Base-by-base conservation (phyloP, 306 rosid species). In the Casuarina equisetifolia region DNA sequence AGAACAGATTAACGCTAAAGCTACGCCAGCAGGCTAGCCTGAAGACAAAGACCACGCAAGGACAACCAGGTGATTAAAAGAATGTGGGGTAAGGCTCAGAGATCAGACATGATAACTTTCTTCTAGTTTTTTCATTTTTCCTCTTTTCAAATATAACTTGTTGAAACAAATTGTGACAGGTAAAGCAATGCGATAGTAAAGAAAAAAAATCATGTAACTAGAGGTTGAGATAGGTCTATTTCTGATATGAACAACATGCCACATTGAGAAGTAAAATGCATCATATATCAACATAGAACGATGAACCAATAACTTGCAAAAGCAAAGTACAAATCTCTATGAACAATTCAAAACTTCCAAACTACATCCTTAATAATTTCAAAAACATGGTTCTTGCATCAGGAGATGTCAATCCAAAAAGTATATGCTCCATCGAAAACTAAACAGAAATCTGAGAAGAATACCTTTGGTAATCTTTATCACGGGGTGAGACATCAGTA, bases 391-490 rank as follows among this genome's bases (percentile, higher is more conserved):
- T 17, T 62, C n/a, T 38, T 35, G 69, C 69, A 13, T 62, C 7
- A 62, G 36, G 8, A 62, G 1, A 12, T 35, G 53, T 51, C 78
- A 72, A 79, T 35, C 40, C 67, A 49, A 62, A 44, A 63, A 76
- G 74, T 39, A 74, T 72, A 64, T 54, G 32, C 54, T 42, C 80
- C 39, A 46, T 36, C 20, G 61, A 75, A 70, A 77, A 74, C 80
- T 78, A 40, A 11, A 69, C 45, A 17, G 74, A 58, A 58, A 72
- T 71, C 64, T 15, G 51, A 63, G 72, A 82, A 67, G 38, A 69
- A 81, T 90, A 95, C 99, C 99, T 95, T 70, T 73, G 90, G 45
- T 82, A 77, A 69, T 90, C 97, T 84, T 81, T 91, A 79, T 86
- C 82, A 75, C 51, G 88, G 55, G 92, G 90, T 78, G 99, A 89